A percentile compares a stretch with the other conserved stretches of the same genome.
These are phyloP conservation scores for Rhodotorula babjevae DNA, from an alignment of 768 basidiomycete genomes.

Conservation along the genomic window DNA sequence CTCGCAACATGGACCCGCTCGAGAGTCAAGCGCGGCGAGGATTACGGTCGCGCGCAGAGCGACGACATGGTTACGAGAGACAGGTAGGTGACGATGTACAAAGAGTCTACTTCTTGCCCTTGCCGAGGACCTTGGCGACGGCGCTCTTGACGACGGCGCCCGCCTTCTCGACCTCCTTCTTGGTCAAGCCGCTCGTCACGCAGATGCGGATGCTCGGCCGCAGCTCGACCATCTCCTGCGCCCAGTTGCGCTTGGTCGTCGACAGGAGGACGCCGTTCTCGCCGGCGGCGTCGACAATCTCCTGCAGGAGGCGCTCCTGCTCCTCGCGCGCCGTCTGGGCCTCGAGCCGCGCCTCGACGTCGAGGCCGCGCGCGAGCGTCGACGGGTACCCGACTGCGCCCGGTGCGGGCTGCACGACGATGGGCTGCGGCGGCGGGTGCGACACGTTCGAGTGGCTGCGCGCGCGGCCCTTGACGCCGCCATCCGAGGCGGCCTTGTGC, in stretches of 20 bases:
- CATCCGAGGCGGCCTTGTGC: conserved; percentile 42
- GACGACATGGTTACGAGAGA: neutral
- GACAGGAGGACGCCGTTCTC: conserved; percentile 79
- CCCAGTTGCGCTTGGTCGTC: conserved; percentile 61
- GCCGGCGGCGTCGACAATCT: conserved; percentile 82
- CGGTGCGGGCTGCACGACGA: conserved; percentile 16
- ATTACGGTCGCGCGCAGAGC: no score
- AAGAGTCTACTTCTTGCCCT: conserved; percentile 21
- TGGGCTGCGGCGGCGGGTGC: conserved; percentile 52
- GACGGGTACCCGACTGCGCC: conserved; percentile 37
- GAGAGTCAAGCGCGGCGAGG: no score
- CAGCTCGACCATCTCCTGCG: conserved; percentile 73
- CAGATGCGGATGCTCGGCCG: conserved; percentile 82
- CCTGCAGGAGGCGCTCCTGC: conserved; percentile 80
- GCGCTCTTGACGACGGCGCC: conserved; percentile 66
- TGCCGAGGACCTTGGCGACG: conserved; percentile 65
- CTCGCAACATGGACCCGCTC: no score
- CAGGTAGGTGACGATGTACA: neutral
- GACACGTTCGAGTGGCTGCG: conserved; percentile 49
- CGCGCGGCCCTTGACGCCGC: conserved; percentile 43
- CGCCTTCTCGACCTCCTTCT: conserved; percentile 90
- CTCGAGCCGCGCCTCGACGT: neutral
- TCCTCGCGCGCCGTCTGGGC: conserved; percentile 45
- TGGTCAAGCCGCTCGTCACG: conserved; percentile 68
- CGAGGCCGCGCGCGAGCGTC: neutral